Evolutionary conservation across 306 rosid species (phyloP).

Genomic region (Cicer arietinum): DNA sequence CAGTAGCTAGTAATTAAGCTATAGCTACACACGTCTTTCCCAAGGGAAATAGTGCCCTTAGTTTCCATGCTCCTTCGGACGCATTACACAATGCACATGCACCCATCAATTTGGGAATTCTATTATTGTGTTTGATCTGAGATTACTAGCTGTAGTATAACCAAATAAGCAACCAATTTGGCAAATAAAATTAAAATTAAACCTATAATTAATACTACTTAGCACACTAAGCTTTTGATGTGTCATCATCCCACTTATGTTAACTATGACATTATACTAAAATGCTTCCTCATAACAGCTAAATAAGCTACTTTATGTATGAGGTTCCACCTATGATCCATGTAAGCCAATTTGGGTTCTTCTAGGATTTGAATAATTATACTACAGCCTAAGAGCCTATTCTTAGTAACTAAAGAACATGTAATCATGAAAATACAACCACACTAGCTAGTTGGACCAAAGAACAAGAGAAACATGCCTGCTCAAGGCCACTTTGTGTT

Average conservation of each 20-base stretch:
- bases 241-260: conserved; percentile 46
- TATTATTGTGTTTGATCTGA: conserved; percentile 43
- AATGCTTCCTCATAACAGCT: conserved; percentile 42
- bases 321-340: conserved; percentile 48
- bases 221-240: conserved; percentile 34
- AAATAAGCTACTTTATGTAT: conserved; percentile 43
- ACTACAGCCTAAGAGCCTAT: conserved; percentile 44
- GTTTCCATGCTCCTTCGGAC: conserved; percentile 44
- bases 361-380: conserved; percentile 48
- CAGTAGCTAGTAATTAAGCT: conserved; percentile 4
- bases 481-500: conserved; percentile 55
- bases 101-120: conserved; percentile 41
- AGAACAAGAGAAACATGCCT: conserved; percentile 57
- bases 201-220: conserved; percentile 17
- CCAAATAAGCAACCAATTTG: conserved; percentile 41
- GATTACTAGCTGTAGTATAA: conserved; percentile 46
- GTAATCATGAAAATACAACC: conserved; percentile 51
- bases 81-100: conserved; percentile 55
- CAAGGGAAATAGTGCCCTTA: conserved; percentile 35
- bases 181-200: conserved; percentile 4
- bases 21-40: conserved; percentile 25
- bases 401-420: conserved; percentile 45
- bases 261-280: conserved; percentile 35
- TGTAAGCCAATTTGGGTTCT: conserved; percentile 47
- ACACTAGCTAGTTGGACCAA: conserved; percentile 53